Percentiles rank a stretch among this genome's conserved stretches.
Conservation (phyloP, 257 asterid genomes). For the Leptodermis oblonga region DNA sequence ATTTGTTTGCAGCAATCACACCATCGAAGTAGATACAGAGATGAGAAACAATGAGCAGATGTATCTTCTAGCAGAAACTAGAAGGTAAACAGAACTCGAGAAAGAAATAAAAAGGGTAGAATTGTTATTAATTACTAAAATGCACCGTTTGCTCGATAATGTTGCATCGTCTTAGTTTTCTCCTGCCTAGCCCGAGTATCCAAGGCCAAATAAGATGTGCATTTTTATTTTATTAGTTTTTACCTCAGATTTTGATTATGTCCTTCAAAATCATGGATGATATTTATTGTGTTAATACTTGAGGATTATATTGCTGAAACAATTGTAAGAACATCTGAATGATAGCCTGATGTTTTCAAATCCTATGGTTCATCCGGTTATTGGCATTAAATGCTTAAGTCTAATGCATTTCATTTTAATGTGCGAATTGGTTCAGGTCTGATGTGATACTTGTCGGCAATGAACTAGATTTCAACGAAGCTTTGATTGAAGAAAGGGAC, state of each 20-base stretch:
- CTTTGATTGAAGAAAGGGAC: constrained; percentile 55
- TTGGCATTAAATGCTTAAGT: not conserved
- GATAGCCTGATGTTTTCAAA: not conserved
- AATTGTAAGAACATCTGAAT: not conserved
- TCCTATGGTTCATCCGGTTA: not conserved
- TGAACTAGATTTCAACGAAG: constrained; percentile 44
- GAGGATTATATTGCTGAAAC: not conserved
- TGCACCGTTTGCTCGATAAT: not conserved
- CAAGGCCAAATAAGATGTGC: constrained; percentile 3
- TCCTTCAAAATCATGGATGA: not conserved
- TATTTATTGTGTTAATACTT: not conserved
- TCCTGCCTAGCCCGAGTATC: not conserved
- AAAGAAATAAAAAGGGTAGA: not conserved
- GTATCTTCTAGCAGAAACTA: constrained; percentile 37
- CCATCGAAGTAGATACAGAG: constrained; percentile 32
- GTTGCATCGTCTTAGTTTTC: not conserved
- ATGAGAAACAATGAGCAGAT: constrained; percentile 27
- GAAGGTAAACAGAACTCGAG: constrained; percentile 28
- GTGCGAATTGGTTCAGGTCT: constrained; percentile 28
- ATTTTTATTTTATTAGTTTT: not conserved
- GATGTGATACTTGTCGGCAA: constrained; percentile 37
- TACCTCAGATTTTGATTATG: not conserved
- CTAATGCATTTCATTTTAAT: not conserved
- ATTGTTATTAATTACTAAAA: not conserved
- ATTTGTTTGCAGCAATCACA: constrained; percentile 26